phyloP scores from a whole-genome alignment of 2,329 filamentous ascomycete genomes.

The Claviceps maximensis region DNA sequence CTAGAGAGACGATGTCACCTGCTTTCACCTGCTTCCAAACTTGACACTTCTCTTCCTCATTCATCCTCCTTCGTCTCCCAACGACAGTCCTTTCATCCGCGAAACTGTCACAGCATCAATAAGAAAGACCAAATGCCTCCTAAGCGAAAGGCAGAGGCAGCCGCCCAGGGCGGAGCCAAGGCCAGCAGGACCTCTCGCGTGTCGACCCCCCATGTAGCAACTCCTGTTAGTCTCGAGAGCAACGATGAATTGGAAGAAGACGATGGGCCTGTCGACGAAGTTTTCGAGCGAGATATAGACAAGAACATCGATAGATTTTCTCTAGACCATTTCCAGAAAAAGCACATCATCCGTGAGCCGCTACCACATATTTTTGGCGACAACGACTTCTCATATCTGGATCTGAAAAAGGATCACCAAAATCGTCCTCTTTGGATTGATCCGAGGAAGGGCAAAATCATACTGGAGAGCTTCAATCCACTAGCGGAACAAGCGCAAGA shows the following conservation, averaged over 20 bases:
- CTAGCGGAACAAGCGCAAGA: conserved; percentile 79
- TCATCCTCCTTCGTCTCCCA: not conserved
- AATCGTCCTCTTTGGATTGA: conserved; percentile 93
- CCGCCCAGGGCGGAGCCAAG: conserved; percentile 36
- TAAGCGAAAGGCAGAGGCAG: conserved; percentile 53
- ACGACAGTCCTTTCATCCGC: not conserved
- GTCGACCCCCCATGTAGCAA: conserved; percentile 48
- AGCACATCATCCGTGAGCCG: conserved; percentile 28
- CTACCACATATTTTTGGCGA: conserved; percentile 33
- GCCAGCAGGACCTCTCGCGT: conserved; percentile 41
- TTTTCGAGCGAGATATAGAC: conserved; percentile 40
- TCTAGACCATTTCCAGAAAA: conserved; percentile 36
- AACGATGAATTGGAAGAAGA: conserved; percentile 37
- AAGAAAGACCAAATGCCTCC: conserved; percentile 40
- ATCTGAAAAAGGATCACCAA: conserved; percentile 76
- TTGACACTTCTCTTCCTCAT: not conserved
- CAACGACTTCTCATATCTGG: conserved; percentile 67
- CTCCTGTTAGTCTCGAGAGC: conserved; percentile 44
- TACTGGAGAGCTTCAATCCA: conserved; percentile 87
- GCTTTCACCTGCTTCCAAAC: too few species aligned
- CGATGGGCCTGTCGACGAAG: conserved; percentile 36
- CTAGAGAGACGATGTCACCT: not conserved
- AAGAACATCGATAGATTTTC: conserved; percentile 49
- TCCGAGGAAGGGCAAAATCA: conserved; percentile 71
- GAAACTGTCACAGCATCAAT: conserved; percentile 9